These are phyloP conservation scores for Solanum hybrid DNA, from an alignment of 305 asterid species.

Conservation along the genomic window DNA sequence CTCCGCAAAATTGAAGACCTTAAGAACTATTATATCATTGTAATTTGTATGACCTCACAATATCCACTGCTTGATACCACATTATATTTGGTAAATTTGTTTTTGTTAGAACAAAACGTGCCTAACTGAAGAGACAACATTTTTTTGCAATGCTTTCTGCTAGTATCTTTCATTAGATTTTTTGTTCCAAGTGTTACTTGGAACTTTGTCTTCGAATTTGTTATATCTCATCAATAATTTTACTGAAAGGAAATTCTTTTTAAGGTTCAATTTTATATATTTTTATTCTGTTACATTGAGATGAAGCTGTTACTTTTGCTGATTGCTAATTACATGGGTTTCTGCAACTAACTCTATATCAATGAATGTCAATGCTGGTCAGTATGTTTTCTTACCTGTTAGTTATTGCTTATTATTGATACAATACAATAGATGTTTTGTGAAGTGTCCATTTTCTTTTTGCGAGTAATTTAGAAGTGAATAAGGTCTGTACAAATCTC, in stretches of 20 bases:
- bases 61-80: not conserved
- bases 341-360: not conserved
- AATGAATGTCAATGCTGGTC: not conserved
- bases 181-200: not conserved
- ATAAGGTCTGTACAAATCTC: not conserved
- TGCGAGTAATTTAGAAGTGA: not conserved
- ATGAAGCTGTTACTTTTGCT: not conserved
- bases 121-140: not conserved
- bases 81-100: not conserved
- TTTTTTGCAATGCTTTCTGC: not conserved
- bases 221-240: not conserved
- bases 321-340: not conserved
- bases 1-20: not conserved
- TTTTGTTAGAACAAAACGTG: not conserved
- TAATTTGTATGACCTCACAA: not conserved
- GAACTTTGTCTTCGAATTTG: not conserved
- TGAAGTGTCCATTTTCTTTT: not conserved
- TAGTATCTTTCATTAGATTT: not conserved
- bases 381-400: not conserved
- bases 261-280: not conserved
- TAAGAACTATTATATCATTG: not conserved
- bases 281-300: not conserved
- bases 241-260: not conserved
- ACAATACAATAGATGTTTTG: not conserved
- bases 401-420: not conserved